Conservation (phyloP, 31 red algal genomes). For the Odonthalia washingtoniensis region DNA sequence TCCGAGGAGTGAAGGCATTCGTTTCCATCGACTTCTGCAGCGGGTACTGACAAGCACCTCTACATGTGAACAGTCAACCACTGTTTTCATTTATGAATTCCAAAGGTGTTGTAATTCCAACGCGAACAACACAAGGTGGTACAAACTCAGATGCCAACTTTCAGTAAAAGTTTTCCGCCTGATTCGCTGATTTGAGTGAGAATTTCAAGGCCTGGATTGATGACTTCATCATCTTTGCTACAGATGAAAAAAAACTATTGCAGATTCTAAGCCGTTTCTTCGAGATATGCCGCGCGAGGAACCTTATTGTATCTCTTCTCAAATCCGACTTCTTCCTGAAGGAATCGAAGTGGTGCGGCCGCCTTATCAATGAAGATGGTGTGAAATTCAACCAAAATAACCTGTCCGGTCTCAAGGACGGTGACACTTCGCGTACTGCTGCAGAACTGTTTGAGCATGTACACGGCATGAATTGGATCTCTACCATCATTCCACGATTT, state of each 20-base stretch:
- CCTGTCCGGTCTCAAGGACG: too few relatives aligned
- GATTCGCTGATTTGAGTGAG: slow-evolving; percentile 32
- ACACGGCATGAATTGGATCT: too few relatives aligned
- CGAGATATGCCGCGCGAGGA: slow-evolving; percentile 3
- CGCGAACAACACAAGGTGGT: slow-evolving; percentile 49
- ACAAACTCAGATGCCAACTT: slow-evolving; percentile 39
- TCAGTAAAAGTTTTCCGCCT: slow-evolving; percentile 3
- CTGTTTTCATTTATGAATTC: too few relatives aligned
- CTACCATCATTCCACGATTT: neutral
- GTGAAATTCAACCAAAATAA: too few relatives aligned
- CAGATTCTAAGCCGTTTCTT: slow-evolving; percentile 25
- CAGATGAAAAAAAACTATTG: neutral
- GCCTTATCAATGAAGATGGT: too few relatives aligned
- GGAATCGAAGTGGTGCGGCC: neutral
- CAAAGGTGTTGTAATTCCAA: slow-evolving; percentile 34
- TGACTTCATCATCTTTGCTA: slow-evolving; percentile 46
- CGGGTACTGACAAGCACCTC: too few relatives aligned
- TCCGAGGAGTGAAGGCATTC: too few relatives aligned
- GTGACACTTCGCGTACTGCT: too few relatives aligned
- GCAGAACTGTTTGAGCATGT: too few relatives aligned
- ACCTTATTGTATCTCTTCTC: slow-evolving; percentile 23
- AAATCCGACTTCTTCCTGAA: slow-evolving; percentile 41
- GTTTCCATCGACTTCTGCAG: too few relatives aligned
- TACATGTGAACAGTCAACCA: too few relatives aligned
- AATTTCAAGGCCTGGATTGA: too few relatives aligned